Conservation (phyloP, 371 early-diverging fungal species). For the Mucor saturninus region DNA sequence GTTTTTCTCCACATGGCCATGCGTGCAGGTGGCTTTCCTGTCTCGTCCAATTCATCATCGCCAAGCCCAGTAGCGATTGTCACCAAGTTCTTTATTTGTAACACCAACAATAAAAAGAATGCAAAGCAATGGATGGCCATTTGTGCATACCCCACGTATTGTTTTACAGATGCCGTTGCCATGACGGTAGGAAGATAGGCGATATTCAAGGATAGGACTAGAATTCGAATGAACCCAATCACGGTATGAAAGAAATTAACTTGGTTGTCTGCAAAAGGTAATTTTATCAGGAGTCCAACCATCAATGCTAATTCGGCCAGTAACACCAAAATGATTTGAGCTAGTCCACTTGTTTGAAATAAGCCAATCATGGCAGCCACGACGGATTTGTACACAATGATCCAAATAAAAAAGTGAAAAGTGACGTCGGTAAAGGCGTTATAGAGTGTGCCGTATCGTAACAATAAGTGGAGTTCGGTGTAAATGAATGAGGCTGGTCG, state of each 20-base stretch:
- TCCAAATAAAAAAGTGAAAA: constrained; percentile 51
- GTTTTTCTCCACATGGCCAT: constrained; percentile 26
- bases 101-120: constrained; percentile 29
- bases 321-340: constrained; percentile 44
- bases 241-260: constrained; percentile 36
- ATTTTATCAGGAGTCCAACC: constrained; percentile 19
- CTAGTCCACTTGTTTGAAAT: constrained; percentile 39
- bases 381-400: constrained; percentile 39
- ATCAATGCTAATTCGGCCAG: constrained; percentile 30
- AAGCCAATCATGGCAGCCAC: constrained; percentile 46
- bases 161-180: constrained; percentile 26
- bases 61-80: constrained; percentile 23
- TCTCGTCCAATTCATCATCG: constrained; percentile 27
- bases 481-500: constrained; percentile 49
- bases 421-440: constrained; percentile 56
- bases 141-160: constrained; percentile 44
- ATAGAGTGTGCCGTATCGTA: constrained; percentile 58
- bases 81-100: constrained; percentile 26
- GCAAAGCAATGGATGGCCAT: constrained; percentile 40
- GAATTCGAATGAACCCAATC: constrained; percentile 30
- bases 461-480: constrained; percentile 48
- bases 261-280: constrained; percentile 37
- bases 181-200: constrained; percentile 28
- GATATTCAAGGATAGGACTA: constrained; percentile 36
- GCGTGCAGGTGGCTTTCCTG: constrained; percentile 21